Conservation (phyloP, 495 filamentous ascomycete species). For the Letharia lupina region DNA sequence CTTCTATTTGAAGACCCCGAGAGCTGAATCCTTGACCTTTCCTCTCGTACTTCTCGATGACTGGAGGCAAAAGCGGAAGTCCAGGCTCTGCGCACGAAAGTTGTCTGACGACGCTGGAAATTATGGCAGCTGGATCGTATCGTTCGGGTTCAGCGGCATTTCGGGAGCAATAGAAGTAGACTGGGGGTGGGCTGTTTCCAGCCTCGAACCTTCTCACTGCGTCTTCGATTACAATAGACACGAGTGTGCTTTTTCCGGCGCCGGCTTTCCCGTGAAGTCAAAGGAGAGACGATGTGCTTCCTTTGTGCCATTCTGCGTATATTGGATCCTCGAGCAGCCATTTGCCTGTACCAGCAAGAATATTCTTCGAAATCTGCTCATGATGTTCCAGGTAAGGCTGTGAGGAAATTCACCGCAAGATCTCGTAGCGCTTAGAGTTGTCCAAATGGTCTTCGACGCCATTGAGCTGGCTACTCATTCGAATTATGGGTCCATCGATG, state of each 20-base stretch:
- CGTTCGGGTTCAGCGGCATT: slow-evolving; percentile 26
- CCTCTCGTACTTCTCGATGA: slow-evolving; percentile 15
- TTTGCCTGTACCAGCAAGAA: slow-evolving; percentile 1
- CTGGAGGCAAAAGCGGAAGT: slow-evolving; percentile 24
- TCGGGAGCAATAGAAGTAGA: slow-evolving; percentile 36
- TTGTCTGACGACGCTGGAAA: slow-evolving; percentile 34
- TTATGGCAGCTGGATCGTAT: slow-evolving; percentile 29
- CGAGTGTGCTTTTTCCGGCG: slow-evolving; percentile 7
- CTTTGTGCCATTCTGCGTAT: background rate
- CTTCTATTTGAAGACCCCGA: slow-evolving; percentile 24
- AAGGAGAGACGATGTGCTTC: slow-evolving; percentile 7
- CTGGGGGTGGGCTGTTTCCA: background rate
- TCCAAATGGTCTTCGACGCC: background rate
- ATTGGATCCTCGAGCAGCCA: slow-evolving; percentile 5
- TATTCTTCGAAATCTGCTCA: background rate
- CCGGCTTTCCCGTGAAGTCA: slow-evolving; percentile 7
- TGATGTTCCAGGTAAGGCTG: slow-evolving; percentile 7
- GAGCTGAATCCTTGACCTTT: slow-evolving; percentile 23
- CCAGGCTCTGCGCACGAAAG: background rate
- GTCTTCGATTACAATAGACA: background rate
- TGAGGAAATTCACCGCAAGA: slow-evolving; percentile 4
- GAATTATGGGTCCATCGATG: background rate
- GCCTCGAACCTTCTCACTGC: background rate
- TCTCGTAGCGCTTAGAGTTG: background rate
- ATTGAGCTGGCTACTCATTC: background rate